Evolutionary conservation across 2,329 filamentous ascomycete genomes (phyloP).

Genomic region (Trichothecium sympodiale): DNA sequence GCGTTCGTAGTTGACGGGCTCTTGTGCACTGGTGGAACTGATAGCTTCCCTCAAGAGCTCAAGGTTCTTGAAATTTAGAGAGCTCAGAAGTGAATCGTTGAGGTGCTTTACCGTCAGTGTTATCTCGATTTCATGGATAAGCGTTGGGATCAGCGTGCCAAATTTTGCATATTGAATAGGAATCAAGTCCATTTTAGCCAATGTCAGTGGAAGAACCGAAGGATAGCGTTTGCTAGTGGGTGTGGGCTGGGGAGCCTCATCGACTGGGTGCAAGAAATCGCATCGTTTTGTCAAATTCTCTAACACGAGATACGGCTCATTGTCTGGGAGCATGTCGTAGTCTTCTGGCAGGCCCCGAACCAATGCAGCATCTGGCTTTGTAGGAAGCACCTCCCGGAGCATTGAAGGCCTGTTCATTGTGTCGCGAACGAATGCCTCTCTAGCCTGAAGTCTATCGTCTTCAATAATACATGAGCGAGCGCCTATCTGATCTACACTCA

Average conservation of each 20-base stretch:
- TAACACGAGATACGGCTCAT: constrained; percentile 39
- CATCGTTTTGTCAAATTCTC: constrained; percentile 39
- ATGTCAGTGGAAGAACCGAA: constrained; percentile 30
- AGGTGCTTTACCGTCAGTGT: constrained; percentile 53
- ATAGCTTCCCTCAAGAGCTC: constrained; percentile 57
- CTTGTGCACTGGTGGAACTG: constrained; percentile 49
- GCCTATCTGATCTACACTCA: constrained; percentile 21
- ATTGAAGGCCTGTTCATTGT: constrained; percentile 22
- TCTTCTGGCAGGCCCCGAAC: constrained; percentile 25
- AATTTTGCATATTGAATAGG: constrained; percentile 34
- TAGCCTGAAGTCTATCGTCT: too few relatives aligned
- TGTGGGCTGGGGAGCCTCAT: constrained; percentile 1
- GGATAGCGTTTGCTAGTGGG: constrained; percentile 29
- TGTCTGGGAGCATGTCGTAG: constrained; percentile 26
- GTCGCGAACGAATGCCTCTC: constrained; percentile 29
- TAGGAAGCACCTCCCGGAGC: constrained; percentile 27
- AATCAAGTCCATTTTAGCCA: constrained; percentile 39
- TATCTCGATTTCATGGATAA: constrained; percentile 59
- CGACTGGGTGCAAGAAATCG: constrained; percentile 44
- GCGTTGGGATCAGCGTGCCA: constrained; percentile 57
- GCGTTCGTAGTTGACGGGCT: constrained; percentile 62
- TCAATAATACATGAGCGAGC: constrained; percentile 4
- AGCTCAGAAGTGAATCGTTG: constrained; percentile 19
- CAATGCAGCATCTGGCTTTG: constrained; percentile 29
- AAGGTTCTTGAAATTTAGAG: constrained; percentile 40